These are phyloP conservation scores for Sinapis alba DNA, from an alignment of 441 rosid genomes.

Conservation along the genomic window DNA sequence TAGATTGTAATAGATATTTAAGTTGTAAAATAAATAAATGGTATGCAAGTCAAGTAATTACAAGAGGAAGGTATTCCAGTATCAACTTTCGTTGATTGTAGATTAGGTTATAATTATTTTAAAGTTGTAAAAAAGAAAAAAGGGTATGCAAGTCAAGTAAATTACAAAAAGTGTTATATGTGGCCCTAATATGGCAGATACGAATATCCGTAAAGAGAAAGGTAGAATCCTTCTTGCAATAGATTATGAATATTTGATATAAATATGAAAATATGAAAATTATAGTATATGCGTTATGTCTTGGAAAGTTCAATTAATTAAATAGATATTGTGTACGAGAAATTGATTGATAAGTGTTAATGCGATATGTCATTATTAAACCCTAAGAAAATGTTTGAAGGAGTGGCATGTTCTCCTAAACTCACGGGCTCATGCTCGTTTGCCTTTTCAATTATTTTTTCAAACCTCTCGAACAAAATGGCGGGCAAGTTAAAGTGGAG, in stretches of 20 bases:
- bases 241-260: not conserved
- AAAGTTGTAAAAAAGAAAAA: too few species aligned
- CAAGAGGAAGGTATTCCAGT: too few species aligned
- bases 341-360: constrained; percentile 24
- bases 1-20: too few species aligned
- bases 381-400: constrained; percentile 25
- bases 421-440: constrained; percentile 35
- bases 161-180: not conserved
- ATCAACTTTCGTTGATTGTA: too few species aligned
- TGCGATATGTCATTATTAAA: constrained; percentile 31
- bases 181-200: not conserved
- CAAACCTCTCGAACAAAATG: constrained; percentile 30
- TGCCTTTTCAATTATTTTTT: constrained; percentile 2
- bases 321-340: not conserved
- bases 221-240: not conserved
- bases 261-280: not conserved
- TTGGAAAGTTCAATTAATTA: not conserved
- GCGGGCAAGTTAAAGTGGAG: constrained; percentile 37
- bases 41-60: too few species aligned
- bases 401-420: constrained; percentile 29
- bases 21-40: not conserved
- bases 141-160: not conserved
- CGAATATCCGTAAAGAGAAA: constrained; percentile 17
- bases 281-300: not conserved
- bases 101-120: too few species aligned